These are phyloP conservation scores for Boeremia lycopersici DNA, from an alignment of 2,329 filamentous ascomycete genomes.

Conservation along the genomic window DNA sequence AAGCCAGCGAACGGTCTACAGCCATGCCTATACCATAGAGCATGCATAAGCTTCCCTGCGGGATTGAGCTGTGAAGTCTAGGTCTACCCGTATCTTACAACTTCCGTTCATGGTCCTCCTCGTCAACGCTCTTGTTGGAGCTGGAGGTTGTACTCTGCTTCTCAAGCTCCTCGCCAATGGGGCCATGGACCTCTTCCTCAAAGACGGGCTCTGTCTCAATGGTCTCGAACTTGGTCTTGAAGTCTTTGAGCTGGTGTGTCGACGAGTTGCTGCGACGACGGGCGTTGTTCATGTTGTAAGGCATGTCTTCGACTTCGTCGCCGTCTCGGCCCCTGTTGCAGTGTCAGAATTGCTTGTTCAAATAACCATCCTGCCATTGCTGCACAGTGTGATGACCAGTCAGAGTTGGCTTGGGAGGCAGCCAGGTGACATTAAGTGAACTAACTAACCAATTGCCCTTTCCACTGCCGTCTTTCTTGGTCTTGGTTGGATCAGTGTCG, in stretches of 20 bases:
- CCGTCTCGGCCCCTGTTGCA: conserved; percentile 77
- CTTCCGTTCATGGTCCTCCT: conserved; percentile 58
- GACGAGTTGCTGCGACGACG: conserved; percentile 94
- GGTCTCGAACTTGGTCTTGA: conserved; percentile 97
- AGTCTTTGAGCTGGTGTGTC: conserved; percentile 72
- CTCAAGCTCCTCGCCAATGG: conserved; percentile 61
- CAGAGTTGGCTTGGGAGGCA: background rate
- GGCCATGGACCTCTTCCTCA: conserved; percentile 82
- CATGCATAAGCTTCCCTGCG: conserved; percentile 14
- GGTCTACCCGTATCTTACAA: conserved; percentile 36
- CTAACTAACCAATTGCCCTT: conserved; percentile 86
- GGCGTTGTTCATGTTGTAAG: conserved; percentile 82
- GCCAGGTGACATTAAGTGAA: background rate
- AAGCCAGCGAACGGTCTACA: conserved; percentile 32
- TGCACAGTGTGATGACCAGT: background rate
- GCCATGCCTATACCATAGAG: conserved; percentile 14
- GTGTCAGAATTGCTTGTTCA: conserved; percentile 21
- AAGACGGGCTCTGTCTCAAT: conserved; percentile 90
- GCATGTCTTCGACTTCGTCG: conserved; percentile 82
- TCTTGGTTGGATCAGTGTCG: conserved; percentile 85
- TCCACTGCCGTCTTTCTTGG: conserved; percentile 94
- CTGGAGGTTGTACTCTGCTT: conserved; percentile 60
- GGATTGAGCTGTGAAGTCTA: conserved; percentile 14
- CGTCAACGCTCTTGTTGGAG: conserved; percentile 63
- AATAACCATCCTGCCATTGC: background rate